These are phyloP conservation scores for Ustilago sp. DNA, from an alignment of 1,284 basidiomycete genomes.

Conservation along the genomic window DNA sequence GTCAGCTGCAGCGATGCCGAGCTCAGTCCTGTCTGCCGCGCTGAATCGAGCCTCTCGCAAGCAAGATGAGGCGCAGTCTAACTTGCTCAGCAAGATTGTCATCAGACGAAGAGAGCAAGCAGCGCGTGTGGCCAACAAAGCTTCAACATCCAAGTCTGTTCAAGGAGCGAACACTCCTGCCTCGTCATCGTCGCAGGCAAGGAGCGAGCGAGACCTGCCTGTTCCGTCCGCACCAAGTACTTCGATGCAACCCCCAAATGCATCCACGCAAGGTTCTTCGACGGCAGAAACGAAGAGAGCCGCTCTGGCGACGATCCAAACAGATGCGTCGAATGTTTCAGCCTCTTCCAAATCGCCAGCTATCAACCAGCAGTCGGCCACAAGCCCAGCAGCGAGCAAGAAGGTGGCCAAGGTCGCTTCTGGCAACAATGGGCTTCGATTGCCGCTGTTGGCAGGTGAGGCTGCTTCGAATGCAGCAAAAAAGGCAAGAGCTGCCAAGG, in stretches of 20 bases:
- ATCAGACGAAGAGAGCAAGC: conserved; percentile 24
- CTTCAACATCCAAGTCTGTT: background rate
- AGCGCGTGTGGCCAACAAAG: conserved; percentile 8
- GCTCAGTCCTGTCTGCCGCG: conserved; percentile 7
- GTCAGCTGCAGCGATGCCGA: conserved; percentile 31
- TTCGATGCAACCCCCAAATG: background rate
- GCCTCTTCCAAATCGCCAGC: background rate
- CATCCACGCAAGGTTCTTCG: background rate
- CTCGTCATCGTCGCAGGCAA: background rate
- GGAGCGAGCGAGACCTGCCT: background rate
- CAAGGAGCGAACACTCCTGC: background rate
- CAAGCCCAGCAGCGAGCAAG: background rate
- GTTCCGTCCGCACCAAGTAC: background rate
- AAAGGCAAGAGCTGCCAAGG: conserved; percentile 6
- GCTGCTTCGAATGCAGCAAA: conserved; percentile 6
- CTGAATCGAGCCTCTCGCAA: conserved; percentile 5
- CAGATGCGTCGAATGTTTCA: background rate
- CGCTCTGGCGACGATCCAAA: background rate
- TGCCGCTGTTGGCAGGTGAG: conserved; percentile 19
- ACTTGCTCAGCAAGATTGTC: conserved; percentile 23
- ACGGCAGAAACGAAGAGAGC: background rate
- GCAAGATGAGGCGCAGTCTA: conserved; percentile 23
- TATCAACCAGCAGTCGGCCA: background rate
- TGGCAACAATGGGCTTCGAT: conserved; percentile 2
- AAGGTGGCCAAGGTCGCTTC: background rate